Conservation (phyloP, 2,329 filamentous ascomycete species). For the Colletotrichum lini region DNA sequence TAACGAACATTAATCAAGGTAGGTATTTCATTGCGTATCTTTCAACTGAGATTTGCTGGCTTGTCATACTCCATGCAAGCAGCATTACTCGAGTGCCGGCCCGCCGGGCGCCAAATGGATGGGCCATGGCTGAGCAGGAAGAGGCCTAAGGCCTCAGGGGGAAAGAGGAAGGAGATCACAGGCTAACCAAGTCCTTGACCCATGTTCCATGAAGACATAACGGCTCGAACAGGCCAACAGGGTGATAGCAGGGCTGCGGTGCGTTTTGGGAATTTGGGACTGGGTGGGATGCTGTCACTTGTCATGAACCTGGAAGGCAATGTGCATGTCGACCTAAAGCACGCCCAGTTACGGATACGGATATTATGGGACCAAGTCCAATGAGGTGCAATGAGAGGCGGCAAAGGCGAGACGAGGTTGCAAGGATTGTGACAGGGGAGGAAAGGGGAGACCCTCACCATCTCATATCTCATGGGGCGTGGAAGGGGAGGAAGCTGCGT, state of each 20-base stretch:
- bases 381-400: constrained; percentile 11
- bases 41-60: constrained; percentile 5
- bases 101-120: constrained; percentile 1
- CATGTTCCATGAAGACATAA: constrained; percentile 1
- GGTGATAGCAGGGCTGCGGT: constrained; percentile 5
- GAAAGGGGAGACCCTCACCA: background rate
- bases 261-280: background rate
- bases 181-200: constrained; percentile 27
- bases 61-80: background rate
- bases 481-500: constrained; percentile 14
- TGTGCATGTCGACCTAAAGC: constrained; percentile 17
- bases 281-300: constrained; percentile 38
- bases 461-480: background rate
- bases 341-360: constrained; percentile 9
- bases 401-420: constrained; percentile 31
- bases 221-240: background rate
- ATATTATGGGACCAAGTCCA: constrained; percentile 21
- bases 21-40: background rate
- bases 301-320: constrained; percentile 38
- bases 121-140: background rate
- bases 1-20: background rate
- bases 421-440: constrained; percentile 19
- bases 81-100: constrained; percentile 14
- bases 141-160: background rate
- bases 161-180: constrained; percentile 17